Evolutionary conservation across 2,329 filamentous ascomycete species (phyloP), one percentile per base, ranked within the genome.

Genomic region (Trichothecium roseum): DNA sequence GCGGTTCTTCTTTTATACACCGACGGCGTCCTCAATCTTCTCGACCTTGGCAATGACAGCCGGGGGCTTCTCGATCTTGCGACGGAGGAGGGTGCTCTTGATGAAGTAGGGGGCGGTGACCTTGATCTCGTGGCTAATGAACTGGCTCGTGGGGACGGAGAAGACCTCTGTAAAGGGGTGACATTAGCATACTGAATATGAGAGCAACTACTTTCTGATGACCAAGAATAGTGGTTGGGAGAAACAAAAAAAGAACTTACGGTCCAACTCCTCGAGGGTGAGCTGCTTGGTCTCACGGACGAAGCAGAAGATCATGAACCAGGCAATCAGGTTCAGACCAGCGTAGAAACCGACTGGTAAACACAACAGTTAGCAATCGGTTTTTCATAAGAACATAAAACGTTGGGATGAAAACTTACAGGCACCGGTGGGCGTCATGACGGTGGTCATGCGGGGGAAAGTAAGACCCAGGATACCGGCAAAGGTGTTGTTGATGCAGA

Each of bases 391-490:
- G n/a, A n/a, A n/a, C n/a, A n/a, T n/a, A n/a, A n/a, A n/a, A n/a
- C n/a, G n/a, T n/a, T n/a, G n/a, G n/a, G n/a, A n/a, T n/a, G n/a
- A 33, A 10, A 5, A 45, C 48, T 44, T 40, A 51, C 44, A 55
- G 13, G 52, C 51, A 33, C 52, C 53, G 1, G 52, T 49, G 2
- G 51, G 41, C 0, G 49, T 52, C 51, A 56, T 52, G 36, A 52
- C 52, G 8, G 44, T 47, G 35, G 45, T 42, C 53, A 56, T 55
- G 10, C 50, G 43, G 0, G 72, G 73, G 45, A 75, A 73, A 0
- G 72, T 78, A 30, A 81, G 63, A 12, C 66, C 63, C 20, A 74
- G 57, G 0, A 79, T 63, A 2, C 65, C 60, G 0, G 67, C 69
- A 41, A 27, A 24, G n/a, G 26, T 26, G 20, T 24, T 24, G 20